Base-by-base conservation (phyloP, 257 asterid genomes). In the Ajuga chamaepitys region DNA sequence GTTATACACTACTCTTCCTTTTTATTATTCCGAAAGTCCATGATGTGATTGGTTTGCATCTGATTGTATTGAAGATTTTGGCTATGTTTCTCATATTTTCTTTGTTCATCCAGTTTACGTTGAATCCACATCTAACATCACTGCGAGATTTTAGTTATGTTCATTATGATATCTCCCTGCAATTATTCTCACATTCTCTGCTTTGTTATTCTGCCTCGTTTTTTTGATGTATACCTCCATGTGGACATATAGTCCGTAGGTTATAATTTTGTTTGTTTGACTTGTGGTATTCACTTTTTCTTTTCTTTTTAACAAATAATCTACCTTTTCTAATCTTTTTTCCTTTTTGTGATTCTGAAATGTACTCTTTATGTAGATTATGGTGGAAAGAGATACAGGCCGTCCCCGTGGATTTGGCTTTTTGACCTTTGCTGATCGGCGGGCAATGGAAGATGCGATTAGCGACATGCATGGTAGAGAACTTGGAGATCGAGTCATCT, bases 351-450 rank as follows among this genome's bases (percentile, higher is more conserved):
- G 20, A 20, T 30, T 10, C 74, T 74, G 4, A 60, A 44, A 28
- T 24, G 13, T 45, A 35, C 24, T 28, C 45, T 61, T 76, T 17
- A 2, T 70, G 71, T 67, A 90, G 99, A 75, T 94, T 54, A 86
- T 94, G 97, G 78, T 87, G 72, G 99, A 94, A 76, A 86, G 96
- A 78, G 97, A 88, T 25, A 88, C 99, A 21, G 97, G 97, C 16
- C 97, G 96, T 54, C 99, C 99, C 52, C 96, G 99, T 45, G 99
- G 97, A 69, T 94, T 94, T 77, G 99, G 99, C 38, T 94, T 90
- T 79, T 74, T 94, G 70, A 90, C 97, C 47, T 94, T 94, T 82
- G 86, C 89, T 54, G 99, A 94, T 66, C 92, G 91, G 40, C 83
- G 93, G 24, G 88, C 92, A 26, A 90, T 94, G 99, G 99, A 94